phyloP scores from a whole-genome alignment of 75 land plant species.

The Adiantum capillusveneris region DNA sequence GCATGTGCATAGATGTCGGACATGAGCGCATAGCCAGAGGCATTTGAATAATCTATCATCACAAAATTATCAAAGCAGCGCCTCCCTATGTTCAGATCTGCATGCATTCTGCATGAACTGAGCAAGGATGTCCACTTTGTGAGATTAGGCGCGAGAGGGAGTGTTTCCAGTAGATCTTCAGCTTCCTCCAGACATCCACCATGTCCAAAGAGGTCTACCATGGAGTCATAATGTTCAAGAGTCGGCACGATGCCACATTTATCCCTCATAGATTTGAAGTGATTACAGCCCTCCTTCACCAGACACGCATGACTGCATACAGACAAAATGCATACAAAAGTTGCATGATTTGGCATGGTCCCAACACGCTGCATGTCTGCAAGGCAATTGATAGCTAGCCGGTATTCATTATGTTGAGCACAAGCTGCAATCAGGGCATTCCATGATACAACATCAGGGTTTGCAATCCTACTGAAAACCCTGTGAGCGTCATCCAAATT shows the following conservation, averaged over 20 bases:
- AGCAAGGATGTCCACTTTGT: constrained; percentile 34
- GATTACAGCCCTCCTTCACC: constrained; percentile 2
- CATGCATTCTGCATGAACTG: constrained; percentile 33
- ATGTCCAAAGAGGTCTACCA: constrained; percentile 49
- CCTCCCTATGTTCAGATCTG: constrained; percentile 33
- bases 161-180: constrained; percentile 27
- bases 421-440: constrained; percentile 42
- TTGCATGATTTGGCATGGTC: constrained; percentile 21
- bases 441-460: constrained; percentile 41
- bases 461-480: constrained; percentile 23
- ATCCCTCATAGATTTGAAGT: constrained; percentile 5
- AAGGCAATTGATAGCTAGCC: constrained; percentile 28
- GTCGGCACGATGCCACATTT: constrained; percentile 26
- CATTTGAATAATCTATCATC: constrained; percentile 22
- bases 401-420: constrained; percentile 38
- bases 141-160: constrained; percentile 37
- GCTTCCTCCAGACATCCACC: constrained; percentile 37
- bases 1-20: constrained; percentile 38
- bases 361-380: constrained; percentile 36
- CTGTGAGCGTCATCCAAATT: constrained; percentile 34
- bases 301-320: constrained; percentile 11
- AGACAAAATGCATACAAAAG: constrained; percentile 8
- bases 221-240: constrained; percentile 48
- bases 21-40: constrained; percentile 40
- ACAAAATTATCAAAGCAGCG: constrained; percentile 22